phyloP scores from a whole-genome alignment of 768 basidiomycete species.

The Hericium alpestre region DNA sequence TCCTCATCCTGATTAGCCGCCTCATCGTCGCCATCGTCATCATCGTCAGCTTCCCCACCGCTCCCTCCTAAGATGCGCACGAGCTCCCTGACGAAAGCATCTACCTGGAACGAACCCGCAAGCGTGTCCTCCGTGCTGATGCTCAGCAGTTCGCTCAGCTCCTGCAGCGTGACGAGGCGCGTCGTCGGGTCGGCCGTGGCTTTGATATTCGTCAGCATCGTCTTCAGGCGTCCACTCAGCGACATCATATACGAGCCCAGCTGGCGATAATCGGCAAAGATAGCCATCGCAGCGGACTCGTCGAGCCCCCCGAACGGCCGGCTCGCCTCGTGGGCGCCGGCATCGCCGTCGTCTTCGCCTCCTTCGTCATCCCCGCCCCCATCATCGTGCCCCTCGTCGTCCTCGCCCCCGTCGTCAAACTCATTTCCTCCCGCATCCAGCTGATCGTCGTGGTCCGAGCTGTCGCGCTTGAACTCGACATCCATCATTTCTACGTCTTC shows the following conservation, averaged over 20 bases:
- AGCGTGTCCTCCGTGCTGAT: conserved; percentile 97
- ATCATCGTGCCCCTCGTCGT: conserved; percentile 25
- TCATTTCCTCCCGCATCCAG: conserved; percentile 30
- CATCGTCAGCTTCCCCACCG: conserved; percentile 60
- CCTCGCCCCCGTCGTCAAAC: conserved; percentile 40
- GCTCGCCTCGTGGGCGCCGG: conserved; percentile 21
- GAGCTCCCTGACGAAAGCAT: conserved; percentile 84
- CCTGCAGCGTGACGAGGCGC: conserved; percentile 83
- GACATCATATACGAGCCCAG: conserved; percentile 91
- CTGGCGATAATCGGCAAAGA: conserved; percentile 80
- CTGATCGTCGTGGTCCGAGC: conserved; percentile 37
- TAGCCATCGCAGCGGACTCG: conserved; percentile 65
- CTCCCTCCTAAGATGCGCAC: conserved; percentile 83
- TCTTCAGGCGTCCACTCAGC: conserved; percentile 78
- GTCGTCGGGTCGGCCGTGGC: conserved; percentile 73
- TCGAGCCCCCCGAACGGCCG: conserved; percentile 30
- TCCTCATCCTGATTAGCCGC: conserved; percentile 62
- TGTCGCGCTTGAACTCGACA: conserved; percentile 41
- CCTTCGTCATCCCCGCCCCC: conserved; percentile 32
- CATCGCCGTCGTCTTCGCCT: conserved; percentile 24
- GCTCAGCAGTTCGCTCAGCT: conserved; percentile 87
- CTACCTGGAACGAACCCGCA: conserved; percentile 90
- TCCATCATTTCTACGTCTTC: conserved; percentile 76
- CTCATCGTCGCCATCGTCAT: conserved; percentile 57
- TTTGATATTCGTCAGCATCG: conserved; percentile 83